Conservation (phyloP, 2,329 filamentous ascomycete species). For the Paecilomyces formosus region DNA sequence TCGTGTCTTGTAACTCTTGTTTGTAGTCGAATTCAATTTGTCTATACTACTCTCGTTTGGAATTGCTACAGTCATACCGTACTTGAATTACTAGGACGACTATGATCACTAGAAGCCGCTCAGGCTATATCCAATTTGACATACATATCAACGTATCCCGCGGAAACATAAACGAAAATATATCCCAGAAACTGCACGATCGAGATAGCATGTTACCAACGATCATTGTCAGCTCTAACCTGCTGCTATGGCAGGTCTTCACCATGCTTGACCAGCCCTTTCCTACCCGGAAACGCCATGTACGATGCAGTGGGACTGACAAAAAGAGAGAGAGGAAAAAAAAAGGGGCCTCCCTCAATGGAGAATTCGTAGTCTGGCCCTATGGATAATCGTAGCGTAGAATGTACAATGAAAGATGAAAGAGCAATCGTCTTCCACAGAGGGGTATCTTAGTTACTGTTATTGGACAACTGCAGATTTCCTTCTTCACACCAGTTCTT, state of each 20-base stretch:
- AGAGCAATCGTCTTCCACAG: not conserved
- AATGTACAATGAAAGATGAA: not conserved
- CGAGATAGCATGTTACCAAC: not conserved
- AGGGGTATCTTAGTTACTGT: conserved; percentile 4
- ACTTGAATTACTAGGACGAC: not conserved
- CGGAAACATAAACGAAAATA: not conserved
- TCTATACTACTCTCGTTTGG: too few relatives aligned
- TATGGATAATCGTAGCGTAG: not conserved
- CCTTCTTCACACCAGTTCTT: conserved; percentile 39
- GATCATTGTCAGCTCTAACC: not conserved
- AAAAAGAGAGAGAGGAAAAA: not conserved
- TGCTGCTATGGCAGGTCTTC: not conserved
- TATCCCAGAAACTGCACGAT: not conserved
- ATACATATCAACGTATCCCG: not conserved
- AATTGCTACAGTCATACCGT: not conserved
- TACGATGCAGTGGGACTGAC: not conserved
- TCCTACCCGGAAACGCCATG: not conserved
- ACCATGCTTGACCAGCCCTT: not conserved
- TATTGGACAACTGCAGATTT: conserved; percentile 16
- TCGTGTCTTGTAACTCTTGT: too few relatives aligned
- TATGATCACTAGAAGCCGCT: not conserved
- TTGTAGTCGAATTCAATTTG: too few relatives aligned
- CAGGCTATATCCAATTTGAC: not conserved
- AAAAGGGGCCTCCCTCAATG: not conserved
- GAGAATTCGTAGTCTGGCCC: not conserved